Percentiles rank a stretch among this genome's conserved stretches.
Conservation (phyloP, 1,284 basidiomycete genomes). For the Trichosporon faecale region DNA sequence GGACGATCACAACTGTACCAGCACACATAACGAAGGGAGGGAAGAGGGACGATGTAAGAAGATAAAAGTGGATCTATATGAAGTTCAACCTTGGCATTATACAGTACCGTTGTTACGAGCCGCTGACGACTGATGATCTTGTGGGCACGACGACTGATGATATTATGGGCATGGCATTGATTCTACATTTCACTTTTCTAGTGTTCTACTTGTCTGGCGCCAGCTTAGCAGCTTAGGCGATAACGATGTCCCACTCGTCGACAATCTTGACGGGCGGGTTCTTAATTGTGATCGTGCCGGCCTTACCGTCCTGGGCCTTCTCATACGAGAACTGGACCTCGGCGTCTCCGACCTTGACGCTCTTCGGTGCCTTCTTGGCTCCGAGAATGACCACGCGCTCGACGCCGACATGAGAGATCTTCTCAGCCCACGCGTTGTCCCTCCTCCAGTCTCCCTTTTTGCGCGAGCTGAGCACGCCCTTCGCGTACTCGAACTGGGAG, state of each 20-base stretch:
- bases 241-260: conserved; percentile 65
- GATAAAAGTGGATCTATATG: conserved; percentile 10
- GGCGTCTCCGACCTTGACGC: conserved; percentile 57
- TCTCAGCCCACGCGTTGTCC: conserved; percentile 66
- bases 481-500: conserved; percentile 66
- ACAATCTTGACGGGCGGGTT: conserved; percentile 68
- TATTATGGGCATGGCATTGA: neutral
- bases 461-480: conserved; percentile 47
- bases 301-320: conserved; percentile 54
- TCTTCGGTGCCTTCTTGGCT: conserved; percentile 59
- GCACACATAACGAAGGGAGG: neutral
- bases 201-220: neutral
- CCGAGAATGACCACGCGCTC: conserved; percentile 79
- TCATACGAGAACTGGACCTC: conserved; percentile 55
- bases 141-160: no score
- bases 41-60: neutral
- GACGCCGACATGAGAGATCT: conserved; percentile 65
- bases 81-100: conserved; percentile 12
- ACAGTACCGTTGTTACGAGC: no score
- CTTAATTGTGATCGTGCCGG: conserved; percentile 69
- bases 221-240: conserved; percentile 9
- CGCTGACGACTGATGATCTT: no score
- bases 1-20: neutral
- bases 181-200: neutral
- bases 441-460: conserved; percentile 55